Evolutionary conservation across 495 filamentous ascomycete species (phyloP).

Genomic region (Aspergillus mulundensis): DNA sequence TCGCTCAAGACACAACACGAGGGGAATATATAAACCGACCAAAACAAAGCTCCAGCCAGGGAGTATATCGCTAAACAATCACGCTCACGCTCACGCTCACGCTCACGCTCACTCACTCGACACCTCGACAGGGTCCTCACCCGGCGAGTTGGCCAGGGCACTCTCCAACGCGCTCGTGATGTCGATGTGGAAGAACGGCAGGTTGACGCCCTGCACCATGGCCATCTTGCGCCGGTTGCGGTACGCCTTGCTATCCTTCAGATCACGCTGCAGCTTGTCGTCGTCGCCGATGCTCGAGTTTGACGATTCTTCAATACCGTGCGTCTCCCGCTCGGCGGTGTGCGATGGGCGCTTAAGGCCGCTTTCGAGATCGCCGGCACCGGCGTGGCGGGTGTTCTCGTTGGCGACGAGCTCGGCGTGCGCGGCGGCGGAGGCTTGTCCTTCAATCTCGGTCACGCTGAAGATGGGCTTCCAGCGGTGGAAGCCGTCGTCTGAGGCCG

Average conservation of each 20-base stretch:
- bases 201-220: conserved; percentile 76
- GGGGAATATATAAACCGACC: not conserved
- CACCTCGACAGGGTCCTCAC: conserved; percentile 18
- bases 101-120: not conserved
- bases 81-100: too few species aligned
- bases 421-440: conserved; percentile 60
- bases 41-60: not conserved
- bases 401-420: conserved; percentile 56
- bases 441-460: conserved; percentile 85
- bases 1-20: not conserved
- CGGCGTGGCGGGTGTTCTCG: conserved; percentile 35
- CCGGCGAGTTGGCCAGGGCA: conserved; percentile 66
- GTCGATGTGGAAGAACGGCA: conserved; percentile 93
- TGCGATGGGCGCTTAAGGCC: conserved; percentile 26
- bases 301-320: conserved; percentile 30
- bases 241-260: conserved; percentile 45
- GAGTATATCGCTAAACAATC: not conserved
- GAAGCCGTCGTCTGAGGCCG: conserved; percentile 50
- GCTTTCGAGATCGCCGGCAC: conserved; percentile 39
- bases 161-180: conserved; percentile 87
- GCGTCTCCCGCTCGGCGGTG: conserved; percentile 29
- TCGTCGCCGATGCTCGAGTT: conserved; percentile 27
- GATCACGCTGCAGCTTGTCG: conserved; percentile 42
- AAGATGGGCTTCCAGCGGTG: conserved; percentile 94
- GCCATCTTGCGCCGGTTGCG: conserved; percentile 48